Conservation (phyloP, 2,329 filamentous ascomycete species). For the Botrytis porri region DNA sequence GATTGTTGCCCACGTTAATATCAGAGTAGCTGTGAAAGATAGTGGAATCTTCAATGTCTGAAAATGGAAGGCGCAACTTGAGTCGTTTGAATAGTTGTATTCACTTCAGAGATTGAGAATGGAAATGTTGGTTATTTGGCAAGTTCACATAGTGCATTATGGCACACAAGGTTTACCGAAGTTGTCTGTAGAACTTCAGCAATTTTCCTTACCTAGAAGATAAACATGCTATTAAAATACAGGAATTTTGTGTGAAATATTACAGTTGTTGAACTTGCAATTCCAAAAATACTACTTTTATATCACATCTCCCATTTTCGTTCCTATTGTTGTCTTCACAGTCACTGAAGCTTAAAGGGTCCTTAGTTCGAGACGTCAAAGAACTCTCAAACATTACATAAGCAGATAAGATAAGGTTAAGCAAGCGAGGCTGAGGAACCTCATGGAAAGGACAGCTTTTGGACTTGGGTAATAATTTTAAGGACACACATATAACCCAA, state of each 20-base stretch:
- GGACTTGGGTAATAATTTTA: not conserved
- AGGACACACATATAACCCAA: not conserved
- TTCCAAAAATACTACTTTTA: not conserved
- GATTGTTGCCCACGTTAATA: not conserved
- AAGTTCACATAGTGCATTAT: not conserved
- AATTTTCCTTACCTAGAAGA: not conserved
- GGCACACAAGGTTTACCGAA: not conserved
- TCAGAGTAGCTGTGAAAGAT: not conserved
- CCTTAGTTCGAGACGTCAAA: not conserved
- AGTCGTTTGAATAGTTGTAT: not conserved
- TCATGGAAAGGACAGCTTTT: conserved; percentile 11
- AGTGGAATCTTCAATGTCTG: not conserved
- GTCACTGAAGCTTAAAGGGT: not conserved
- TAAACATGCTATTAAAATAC: not conserved
- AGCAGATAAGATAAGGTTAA: not conserved
- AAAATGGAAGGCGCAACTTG: not conserved
- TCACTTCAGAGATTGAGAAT: not conserved
- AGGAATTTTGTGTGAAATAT: fast-evolving
- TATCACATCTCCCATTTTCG: not conserved
- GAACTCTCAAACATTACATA: not conserved
- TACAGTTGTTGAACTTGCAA: not conserved
- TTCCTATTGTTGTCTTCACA: not conserved
- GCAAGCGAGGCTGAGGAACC: conserved; percentile 1
- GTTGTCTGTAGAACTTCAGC: not conserved
- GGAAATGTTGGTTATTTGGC: not conserved